These are phyloP conservation scores for Lodderomyces beijingensis DNA, from an alignment of 1,139 yeast genomes.

Conservation along the genomic window DNA sequence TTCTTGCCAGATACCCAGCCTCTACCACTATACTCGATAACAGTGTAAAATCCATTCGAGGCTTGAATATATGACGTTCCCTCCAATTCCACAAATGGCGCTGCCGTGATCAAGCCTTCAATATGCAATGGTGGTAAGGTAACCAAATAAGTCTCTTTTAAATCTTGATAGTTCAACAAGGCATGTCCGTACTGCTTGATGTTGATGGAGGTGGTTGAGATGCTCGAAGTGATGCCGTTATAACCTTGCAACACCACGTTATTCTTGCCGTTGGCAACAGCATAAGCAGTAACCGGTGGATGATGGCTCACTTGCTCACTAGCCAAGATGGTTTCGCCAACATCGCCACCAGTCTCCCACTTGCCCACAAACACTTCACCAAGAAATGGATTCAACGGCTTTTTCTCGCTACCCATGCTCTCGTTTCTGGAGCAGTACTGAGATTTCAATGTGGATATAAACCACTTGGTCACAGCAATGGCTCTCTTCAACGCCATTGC, in stretches of 20 bases:
- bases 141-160: slow-evolving; percentile 67
- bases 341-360: slow-evolving; percentile 48
- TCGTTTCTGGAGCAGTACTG: slow-evolving; percentile 94
- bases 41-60: slow-evolving; percentile 70
- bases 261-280: slow-evolving; percentile 67
- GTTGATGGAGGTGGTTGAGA: slow-evolving; percentile 67
- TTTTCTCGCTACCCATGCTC: slow-evolving; percentile 87
- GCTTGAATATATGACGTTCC: slow-evolving; percentile 80
- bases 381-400: slow-evolving; percentile 89
- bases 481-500: slow-evolving; percentile 57
- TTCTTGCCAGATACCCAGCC: slow-evolving; percentile 97
- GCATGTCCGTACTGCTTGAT: slow-evolving; percentile 95
- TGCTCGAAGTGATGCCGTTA: slow-evolving; percentile 81
- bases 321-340: slow-evolving; percentile 70
- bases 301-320: slow-evolving; percentile 95
- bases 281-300: slow-evolving; percentile 91
- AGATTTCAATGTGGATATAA: slow-evolving; percentile 82
- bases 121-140: slow-evolving; percentile 96
- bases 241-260: slow-evolving; percentile 76
- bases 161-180: slow-evolving; percentile 53
- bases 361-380: slow-evolving; percentile 91
- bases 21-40: slow-evolving; percentile 80
- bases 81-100: slow-evolving; percentile 88
- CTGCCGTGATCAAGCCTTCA: slow-evolving; percentile 85
- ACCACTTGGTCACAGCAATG: slow-evolving; percentile 85